A percentile compares a stretch with the other conserved stretches of the same genome.
phyloP scores from a whole-genome alignment of 805 yeast species.

The Candida nanaspora region DNA sequence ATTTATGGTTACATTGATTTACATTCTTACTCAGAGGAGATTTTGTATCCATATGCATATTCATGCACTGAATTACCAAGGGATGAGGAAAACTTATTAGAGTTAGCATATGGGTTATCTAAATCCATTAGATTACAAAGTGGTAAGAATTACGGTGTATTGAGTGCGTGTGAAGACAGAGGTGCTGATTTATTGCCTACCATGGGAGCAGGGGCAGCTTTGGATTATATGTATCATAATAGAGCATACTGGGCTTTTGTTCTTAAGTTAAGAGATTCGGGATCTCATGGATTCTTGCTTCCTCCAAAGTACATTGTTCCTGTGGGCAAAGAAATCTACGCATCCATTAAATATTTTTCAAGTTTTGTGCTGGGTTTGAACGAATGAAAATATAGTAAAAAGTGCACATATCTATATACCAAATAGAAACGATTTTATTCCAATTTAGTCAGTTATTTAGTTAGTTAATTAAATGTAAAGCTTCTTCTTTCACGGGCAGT shows the following conservation, averaged over 20 bases:
- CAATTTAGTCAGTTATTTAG: too few relatives aligned
- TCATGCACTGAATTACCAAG: conserved; percentile 69
- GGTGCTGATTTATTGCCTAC: conserved; percentile 70
- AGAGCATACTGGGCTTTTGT: conserved; percentile 83
- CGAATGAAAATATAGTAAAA: too few relatives aligned
- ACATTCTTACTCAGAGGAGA: conserved; percentile 81
- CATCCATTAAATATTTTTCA: conserved; percentile 62
- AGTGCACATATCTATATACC: too few relatives aligned
- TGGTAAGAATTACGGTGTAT: conserved; percentile 61
- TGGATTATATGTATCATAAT: conserved; percentile 80
- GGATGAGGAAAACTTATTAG: conserved; percentile 74
- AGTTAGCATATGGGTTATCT: conserved; percentile 73
- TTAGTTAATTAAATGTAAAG: neutral
- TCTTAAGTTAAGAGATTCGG: conserved; percentile 73
- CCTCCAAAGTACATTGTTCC: conserved; percentile 67
- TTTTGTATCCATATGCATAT: conserved; percentile 76
- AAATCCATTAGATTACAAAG: conserved; percentile 60
- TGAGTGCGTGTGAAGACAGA: conserved; percentile 74
- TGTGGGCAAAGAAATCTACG: conserved; percentile 68
- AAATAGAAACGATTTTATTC: too few relatives aligned
- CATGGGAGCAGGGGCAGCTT: conserved; percentile 70
- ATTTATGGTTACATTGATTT: conserved; percentile 75
- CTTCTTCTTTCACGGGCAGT: conserved; percentile 5
- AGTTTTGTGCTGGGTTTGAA: conserved; percentile 34
- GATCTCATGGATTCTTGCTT: conserved; percentile 74